Evolutionary conservation across 495 filamentous ascomycete genomes (phyloP), one percentile per base, ranked within the genome.

Genomic region (Pyronema omphalodes): DNA sequence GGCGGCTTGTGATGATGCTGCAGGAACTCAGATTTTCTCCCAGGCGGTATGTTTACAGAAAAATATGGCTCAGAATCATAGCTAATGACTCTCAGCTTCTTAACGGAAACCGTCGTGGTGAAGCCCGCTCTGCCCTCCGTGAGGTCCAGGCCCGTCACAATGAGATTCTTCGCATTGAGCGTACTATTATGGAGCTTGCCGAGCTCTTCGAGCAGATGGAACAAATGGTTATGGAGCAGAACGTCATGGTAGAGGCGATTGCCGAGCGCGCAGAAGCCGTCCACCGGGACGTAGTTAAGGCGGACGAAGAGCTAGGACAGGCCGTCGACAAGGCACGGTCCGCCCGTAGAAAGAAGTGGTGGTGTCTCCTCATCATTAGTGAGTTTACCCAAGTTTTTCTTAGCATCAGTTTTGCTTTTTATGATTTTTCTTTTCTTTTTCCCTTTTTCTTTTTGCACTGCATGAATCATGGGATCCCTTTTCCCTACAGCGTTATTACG

Each of bases 261-360:
- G 83, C 91, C 67, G 74, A 79, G 64, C 83, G 84, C 63, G 85
- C 78, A 19, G 82, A 88, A 63, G 80, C 91, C 57, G 80, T 86
- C 11, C 75, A 79, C 48, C 75, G 76, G 44, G 83, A 96, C 65
- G 74, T 96, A 51, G 73, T 77, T 55, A 80, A 85, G 60, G 93
- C 79, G 51, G 93, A 88, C 63, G 74, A 76, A 51, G 76, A 96
- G 69, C 78, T 96, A 37, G 77, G 71, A 44, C 73, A 73, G 14
- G 93, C 88, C 12, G 81, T 93, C 46, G 71, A 71, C 35, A 93
- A 83, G 57, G 88, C 93, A n/a, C 70, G 79, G 60, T 75, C 76
- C 50, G 80, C 82, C 37, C 77, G 85, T 57, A 84, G 80, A 71
- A 95, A 93, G 87, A 98, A 96, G 84, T 98, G 91, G 91, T 89